These are phyloP conservation scores for Vickermania spadyakhi DNA, from an alignment of 208 protist genomes.

Conservation along the genomic window DNA sequence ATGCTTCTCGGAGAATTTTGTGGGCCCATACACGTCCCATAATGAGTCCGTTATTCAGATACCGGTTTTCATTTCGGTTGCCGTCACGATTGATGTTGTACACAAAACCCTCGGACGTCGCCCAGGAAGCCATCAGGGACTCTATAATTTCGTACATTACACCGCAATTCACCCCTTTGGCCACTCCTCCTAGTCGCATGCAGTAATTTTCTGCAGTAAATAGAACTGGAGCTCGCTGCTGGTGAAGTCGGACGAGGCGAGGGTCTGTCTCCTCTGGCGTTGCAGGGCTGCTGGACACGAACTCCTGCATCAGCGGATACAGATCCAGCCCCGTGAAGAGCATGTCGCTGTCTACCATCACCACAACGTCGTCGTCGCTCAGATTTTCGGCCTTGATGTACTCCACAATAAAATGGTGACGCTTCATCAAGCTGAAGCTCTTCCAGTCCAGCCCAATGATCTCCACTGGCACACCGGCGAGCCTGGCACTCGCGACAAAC, in stretches of 20 bases:
- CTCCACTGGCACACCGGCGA: background rate
- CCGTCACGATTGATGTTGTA: background rate
- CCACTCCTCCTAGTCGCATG: background rate
- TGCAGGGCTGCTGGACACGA: background rate
- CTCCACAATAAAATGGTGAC: background rate
- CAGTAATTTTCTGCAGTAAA: constrained; percentile 3
- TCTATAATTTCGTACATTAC: background rate
- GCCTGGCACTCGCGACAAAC: background rate
- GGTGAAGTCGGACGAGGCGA: background rate
- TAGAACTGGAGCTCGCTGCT: background rate
- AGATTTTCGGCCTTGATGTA: background rate
- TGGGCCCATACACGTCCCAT: background rate
- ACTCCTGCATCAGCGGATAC: background rate
- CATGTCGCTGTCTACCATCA: background rate
- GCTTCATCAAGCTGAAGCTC: background rate
- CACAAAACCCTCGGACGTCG: background rate
- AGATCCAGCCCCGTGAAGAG: background rate
- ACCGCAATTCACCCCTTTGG: background rate
- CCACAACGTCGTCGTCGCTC: background rate
- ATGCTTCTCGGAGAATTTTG: background rate
- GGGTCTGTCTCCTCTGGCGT: background rate
- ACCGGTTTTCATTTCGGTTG: background rate
- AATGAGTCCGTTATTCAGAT: background rate
- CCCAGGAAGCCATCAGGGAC: background rate
- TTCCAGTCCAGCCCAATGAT: constrained; percentile 2